Percentiles rank a stretch among this genome's conserved stretches.
Conservation (phyloP, 1,284 basidiomycete species). For the Trametes polyzona region DNA sequence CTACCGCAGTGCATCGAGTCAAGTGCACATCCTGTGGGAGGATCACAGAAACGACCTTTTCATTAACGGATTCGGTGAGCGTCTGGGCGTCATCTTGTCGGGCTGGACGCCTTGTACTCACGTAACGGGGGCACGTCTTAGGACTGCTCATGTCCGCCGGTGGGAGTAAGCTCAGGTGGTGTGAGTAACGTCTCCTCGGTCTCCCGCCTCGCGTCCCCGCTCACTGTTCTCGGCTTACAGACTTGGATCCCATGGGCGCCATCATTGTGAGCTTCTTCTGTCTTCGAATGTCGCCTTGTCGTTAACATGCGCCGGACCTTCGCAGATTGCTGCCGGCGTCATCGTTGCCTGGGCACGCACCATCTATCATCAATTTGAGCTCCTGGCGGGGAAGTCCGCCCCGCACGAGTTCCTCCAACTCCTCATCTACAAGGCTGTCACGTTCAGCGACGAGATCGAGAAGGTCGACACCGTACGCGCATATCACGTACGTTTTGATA, state of each 20-base stretch:
- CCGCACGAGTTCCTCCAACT: slow-evolving; percentile 90
- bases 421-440: slow-evolving; percentile 91
- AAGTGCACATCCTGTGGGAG: slow-evolving; percentile 94
- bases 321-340: slow-evolving; percentile 78
- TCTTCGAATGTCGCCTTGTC: neutral
- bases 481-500: slow-evolving; percentile 71
- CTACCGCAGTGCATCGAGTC: slow-evolving; percentile 80
- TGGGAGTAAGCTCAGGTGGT: slow-evolving; percentile 87
- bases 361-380: slow-evolving; percentile 81
- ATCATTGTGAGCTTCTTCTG: slow-evolving; percentile 59
- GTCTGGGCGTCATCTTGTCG: neutral
- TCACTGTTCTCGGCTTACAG: slow-evolving; percentile 39
- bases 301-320: neutral
- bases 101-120: neutral
- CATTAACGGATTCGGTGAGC: slow-evolving; percentile 76
- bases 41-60: slow-evolving; percentile 93
- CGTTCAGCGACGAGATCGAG: slow-evolving; percentile 85
- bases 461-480: slow-evolving; percentile 89
- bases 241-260: slow-evolving; percentile 82
- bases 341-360: slow-evolving; percentile 84
- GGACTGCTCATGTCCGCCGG: slow-evolving; percentile 91
- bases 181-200: slow-evolving; percentile 46
- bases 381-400: slow-evolving; percentile 90
- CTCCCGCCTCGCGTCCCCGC: neutral
- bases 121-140: slow-evolving; percentile 35